These are phyloP conservation scores for Phytopythium kandeliae DNA, from an alignment of 352 stramenopile species.

Conservation along the genomic window DNA sequence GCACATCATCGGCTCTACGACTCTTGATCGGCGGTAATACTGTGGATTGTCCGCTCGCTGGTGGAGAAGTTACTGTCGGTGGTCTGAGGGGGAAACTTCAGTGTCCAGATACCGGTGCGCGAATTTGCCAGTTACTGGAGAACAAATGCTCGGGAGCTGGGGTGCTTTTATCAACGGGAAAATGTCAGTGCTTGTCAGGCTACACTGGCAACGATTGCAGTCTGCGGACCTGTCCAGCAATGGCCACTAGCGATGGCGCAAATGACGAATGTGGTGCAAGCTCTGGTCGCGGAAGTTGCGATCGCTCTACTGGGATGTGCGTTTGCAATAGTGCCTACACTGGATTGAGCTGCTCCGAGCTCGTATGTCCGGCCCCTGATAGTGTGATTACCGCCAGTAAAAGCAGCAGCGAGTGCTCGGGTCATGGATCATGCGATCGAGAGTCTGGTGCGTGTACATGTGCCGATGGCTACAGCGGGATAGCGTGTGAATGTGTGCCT, in stretches of 20 bases:
- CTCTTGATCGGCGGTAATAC: conserved; percentile 43
- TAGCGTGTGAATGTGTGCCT: conserved; percentile 64
- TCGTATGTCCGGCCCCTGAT: conserved; percentile 37
- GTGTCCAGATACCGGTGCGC: conserved; percentile 36
- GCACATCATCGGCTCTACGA: conserved; percentile 27
- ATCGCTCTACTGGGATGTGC: conserved; percentile 37
- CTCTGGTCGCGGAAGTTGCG: conserved; percentile 32
- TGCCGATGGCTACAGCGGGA: conserved; percentile 45
- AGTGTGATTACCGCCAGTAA: conserved; percentile 19
- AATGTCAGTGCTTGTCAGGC: conserved; percentile 52
- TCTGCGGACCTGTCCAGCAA: conserved; percentile 34
- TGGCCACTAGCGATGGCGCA: conserved; percentile 10
- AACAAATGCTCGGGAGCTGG: conserved; percentile 64
- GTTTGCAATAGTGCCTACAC: conserved; percentile 44
- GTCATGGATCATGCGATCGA: conserved; percentile 51
- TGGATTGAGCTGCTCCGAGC: conserved; percentile 44
- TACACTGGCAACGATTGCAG: conserved; percentile 50
- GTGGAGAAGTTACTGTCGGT: conserved; percentile 42
- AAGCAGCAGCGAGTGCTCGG: conserved; percentile 50
- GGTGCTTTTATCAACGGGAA: conserved; percentile 39
- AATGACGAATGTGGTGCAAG: conserved; percentile 34
- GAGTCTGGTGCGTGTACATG: conserved; percentile 44
- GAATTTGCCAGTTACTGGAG: conserved; percentile 59
- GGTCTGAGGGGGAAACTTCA: conserved; percentile 43
- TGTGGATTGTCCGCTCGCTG: conserved; percentile 55